phyloP scores from a whole-genome alignment of 2,329 filamentous ascomycete genomes.

The Fusarium burgessii region DNA sequence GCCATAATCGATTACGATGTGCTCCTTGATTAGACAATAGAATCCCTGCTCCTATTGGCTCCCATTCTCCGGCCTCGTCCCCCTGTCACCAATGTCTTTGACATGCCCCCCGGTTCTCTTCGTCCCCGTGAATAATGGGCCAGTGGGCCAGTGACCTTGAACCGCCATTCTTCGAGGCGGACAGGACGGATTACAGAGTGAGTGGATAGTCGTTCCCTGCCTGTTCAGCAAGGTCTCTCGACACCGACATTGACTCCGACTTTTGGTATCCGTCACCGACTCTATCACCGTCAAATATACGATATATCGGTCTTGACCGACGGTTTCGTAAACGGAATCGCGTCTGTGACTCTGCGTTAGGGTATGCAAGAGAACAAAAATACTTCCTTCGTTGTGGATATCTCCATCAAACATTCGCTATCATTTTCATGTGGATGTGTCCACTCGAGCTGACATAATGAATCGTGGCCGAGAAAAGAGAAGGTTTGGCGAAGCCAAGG shows the following conservation, averaged over 20 bases:
- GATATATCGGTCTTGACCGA: conserved; percentile 42
- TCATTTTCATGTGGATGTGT: conserved; percentile 9
- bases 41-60: conserved; percentile 24
- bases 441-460: conserved; percentile 32
- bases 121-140: conserved; percentile 28
- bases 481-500: conserved; percentile 39
- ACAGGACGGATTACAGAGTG: conserved; percentile 33
- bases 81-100: conserved; percentile 28
- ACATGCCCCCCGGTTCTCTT: conserved; percentile 29
- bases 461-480: conserved; percentile 23
- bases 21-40: conserved; percentile 24
- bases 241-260: conserved; percentile 47
- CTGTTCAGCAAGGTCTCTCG: conserved; percentile 31
- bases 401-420: conserved; percentile 26
- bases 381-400: conserved; percentile 16
- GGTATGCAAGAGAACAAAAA: conserved; percentile 36
- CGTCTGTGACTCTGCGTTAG: conserved; percentile 37
- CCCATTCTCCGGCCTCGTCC: conserved; percentile 22
- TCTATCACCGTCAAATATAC: conserved; percentile 36
- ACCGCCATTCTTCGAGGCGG: conserved; percentile 39
- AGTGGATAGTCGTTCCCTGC: conserved; percentile 42
- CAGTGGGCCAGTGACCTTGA: conserved; percentile 34
- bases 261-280: conserved; percentile 42
- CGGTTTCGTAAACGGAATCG: conserved; percentile 37
- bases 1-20: conserved; percentile 7